phyloP scores from a whole-genome alignment of 768 basidiomycete species.

The Holtermannia corniformis region DNA sequence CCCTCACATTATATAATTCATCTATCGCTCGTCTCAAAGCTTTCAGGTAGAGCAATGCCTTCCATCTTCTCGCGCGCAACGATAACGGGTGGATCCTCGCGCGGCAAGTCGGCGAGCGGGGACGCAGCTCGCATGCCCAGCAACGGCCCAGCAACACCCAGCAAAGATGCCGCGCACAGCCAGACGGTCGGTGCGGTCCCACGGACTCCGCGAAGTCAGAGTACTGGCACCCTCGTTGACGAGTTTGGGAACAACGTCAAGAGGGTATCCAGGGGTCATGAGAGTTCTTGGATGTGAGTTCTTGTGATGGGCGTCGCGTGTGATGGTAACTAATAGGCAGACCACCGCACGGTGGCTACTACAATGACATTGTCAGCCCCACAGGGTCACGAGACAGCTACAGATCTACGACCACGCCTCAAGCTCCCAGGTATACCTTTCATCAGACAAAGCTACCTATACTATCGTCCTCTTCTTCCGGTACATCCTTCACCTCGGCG shows the following conservation, averaged over 20 bases:
- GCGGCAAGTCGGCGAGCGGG: neutral
- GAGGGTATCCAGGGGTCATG: neutral
- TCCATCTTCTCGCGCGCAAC: neutral
- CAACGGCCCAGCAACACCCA: neutral
- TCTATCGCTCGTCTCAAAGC: too few species aligned
- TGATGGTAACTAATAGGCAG: neutral
- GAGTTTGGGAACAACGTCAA: neutral
- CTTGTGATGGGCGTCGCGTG: too few species aligned
- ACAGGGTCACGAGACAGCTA: neutral
- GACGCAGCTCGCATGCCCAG: neutral
- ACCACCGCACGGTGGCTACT: neutral
- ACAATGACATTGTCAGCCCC: neutral
- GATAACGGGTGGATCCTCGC: neutral
- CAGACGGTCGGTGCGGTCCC: neutral
- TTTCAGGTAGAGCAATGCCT: too few species aligned
- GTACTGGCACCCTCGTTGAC: neutral
- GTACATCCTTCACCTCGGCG: neutral
- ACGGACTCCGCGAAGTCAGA: neutral
- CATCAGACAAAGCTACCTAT: conserved; percentile 12
- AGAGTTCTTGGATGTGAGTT: neutral
- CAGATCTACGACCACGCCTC: neutral
- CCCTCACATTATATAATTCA: too few species aligned
- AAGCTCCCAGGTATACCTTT: neutral
- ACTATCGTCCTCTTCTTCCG: neutral
- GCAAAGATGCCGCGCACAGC: neutral